Evolutionary conservation across 2,329 filamentous ascomycete species (phyloP), one percentile per base, ranked within the genome.

Genomic region (Leptographium radiaticola): DNA sequence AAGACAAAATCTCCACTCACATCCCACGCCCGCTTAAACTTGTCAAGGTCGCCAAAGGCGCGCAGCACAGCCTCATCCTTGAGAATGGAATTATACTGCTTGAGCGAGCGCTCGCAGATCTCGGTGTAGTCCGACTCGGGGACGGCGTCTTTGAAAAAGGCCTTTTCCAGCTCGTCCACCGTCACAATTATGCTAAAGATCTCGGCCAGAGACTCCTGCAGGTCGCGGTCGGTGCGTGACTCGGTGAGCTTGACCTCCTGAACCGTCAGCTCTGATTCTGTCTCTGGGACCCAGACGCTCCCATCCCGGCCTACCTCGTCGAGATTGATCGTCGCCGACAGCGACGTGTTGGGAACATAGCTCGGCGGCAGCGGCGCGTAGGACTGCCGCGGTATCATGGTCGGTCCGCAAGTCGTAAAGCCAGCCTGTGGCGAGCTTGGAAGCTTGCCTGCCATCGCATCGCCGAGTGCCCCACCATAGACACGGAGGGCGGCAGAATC

Each of bases 111-210:
- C 65, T 90, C 87, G 74, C 94, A 98, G 60, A 93, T 95, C 65
- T 97, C 93, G 1, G 90, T 95, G 68, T 98, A 98, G 63, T 96
- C 91, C 52, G 78, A 77, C 69, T 97, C 93, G 7, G 86, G 81
- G 51, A 98, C 85, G 25, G 89, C 91, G 74, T 98, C 93, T 65
- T 95, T 94, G 42, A 98, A 80, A 65, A 95, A 98, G 0, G 91
- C 94, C 68, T 94, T 95, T 65, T 98, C 93, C 2, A 98, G 79
- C 59, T 94, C 89, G 66, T 98, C 93, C 4, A 98, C 75, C 0
- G 93, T 97, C 57, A 96, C 80, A 40, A 98, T 91, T 60, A 98
- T 97, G 71, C 90, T 95, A 70, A 97, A 98, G 30, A 98, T 84
- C 70, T 98, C 93, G 53, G 91, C 93, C 15, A 98, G 81, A 1